Conservation (phyloP, 2,329 filamentous ascomycete genomes). For the Paraphaeosphaeria minitans region DNA sequence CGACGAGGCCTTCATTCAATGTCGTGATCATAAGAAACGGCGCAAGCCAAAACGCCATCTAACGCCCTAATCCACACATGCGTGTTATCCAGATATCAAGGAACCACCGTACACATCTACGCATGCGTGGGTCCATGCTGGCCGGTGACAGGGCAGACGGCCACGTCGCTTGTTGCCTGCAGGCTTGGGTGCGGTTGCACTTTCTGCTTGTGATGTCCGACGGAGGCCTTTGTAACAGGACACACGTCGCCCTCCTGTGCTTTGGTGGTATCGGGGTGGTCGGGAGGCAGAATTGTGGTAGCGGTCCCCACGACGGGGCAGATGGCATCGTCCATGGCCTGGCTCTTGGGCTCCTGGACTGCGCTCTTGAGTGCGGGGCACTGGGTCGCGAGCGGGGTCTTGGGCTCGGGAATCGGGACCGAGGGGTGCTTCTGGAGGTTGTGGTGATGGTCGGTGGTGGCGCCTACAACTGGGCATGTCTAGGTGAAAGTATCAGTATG, state of each 20-base stretch:
- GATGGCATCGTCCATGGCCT: constrained; percentile 50
- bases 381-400: constrained; percentile 38
- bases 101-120: background rate
- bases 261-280: constrained; percentile 48
- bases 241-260: constrained; percentile 48
- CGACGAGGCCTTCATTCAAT: background rate
- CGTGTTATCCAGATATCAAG: background rate
- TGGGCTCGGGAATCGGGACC: constrained; percentile 32
- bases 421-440: constrained; percentile 50
- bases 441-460: constrained; percentile 53
- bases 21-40: background rate
- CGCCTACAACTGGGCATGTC: constrained; percentile 53
- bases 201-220: constrained; percentile 52
- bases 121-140: constrained; percentile 30
- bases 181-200: constrained; percentile 50
- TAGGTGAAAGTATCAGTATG: background rate
- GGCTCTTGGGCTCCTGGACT: constrained; percentile 41
- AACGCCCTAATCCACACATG: background rate
- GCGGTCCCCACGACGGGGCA: constrained; percentile 54
- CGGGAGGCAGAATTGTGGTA: constrained; percentile 49
- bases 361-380: constrained; percentile 51
- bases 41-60: background rate
- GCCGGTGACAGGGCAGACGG: constrained; percentile 52
- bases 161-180: constrained; percentile 41
- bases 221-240: constrained; percentile 52